Evolutionary conservation across 2,329 filamentous ascomycete species (phyloP).

Genomic region (Aureobasidium mangrovei): DNA sequence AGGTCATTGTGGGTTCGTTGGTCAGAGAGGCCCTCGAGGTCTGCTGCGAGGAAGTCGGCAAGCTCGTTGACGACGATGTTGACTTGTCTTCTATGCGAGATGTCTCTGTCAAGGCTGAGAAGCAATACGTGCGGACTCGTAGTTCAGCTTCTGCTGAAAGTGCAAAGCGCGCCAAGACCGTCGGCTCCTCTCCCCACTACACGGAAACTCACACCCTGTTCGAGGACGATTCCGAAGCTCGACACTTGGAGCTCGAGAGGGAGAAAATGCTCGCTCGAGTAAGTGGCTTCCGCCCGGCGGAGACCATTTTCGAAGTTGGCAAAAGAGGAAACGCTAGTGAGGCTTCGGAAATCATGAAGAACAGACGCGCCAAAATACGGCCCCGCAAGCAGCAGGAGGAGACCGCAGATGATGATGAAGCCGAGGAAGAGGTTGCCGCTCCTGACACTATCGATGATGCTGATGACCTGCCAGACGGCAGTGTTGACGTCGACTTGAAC

Average conservation of each 20-base stretch:
- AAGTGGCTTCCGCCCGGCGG: constrained; percentile 76
- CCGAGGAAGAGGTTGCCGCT: constrained; percentile 19
- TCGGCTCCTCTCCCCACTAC: constrained; percentile 63
- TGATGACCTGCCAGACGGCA: constrained; percentile 30
- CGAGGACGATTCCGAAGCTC: constrained; percentile 49
- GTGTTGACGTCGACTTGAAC: constrained; percentile 33
- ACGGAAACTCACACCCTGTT: constrained; percentile 74
- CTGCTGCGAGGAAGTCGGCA: constrained; percentile 74
- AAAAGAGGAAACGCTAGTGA: constrained; percentile 59
- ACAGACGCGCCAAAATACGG: constrained; percentile 60
- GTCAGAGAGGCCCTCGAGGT: constrained; percentile 64
- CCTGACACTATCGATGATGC: constrained; percentile 25
- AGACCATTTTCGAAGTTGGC: constrained; percentile 95
- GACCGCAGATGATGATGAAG: constrained; percentile 28
- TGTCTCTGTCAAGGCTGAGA: constrained; percentile 82
- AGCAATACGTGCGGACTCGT: constrained; percentile 80
- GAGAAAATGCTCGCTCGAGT: constrained; percentile 83
- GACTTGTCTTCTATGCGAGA: constrained; percentile 63
- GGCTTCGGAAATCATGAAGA: constrained; percentile 67
- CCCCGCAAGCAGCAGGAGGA: constrained; percentile 20
- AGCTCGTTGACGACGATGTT: constrained; percentile 62
- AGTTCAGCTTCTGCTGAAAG: constrained; percentile 87
- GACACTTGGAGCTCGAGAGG: constrained; percentile 59
- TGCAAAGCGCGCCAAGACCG: constrained; percentile 73
- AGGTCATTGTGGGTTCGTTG: constrained; percentile 74